Evolutionary conservation across 306 rosid species (phyloP).

Genomic region (Amphicarpaea edgeworthii): DNA sequence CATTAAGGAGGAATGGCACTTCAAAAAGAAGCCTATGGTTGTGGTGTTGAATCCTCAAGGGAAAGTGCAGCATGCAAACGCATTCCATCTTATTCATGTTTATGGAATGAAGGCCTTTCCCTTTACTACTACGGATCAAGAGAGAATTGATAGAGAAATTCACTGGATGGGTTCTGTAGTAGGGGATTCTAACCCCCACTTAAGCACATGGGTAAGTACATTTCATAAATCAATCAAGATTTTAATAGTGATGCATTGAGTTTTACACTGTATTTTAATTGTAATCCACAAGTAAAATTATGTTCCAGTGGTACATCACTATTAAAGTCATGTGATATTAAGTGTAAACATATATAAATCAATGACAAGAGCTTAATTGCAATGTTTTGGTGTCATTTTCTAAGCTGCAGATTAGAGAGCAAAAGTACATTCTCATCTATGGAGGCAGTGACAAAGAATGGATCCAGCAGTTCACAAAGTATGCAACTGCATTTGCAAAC

Average conservation of each 20-base stretch:
- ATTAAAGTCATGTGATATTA: no score
- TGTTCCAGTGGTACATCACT: no score
- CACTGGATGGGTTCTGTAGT: constrained; percentile 45
- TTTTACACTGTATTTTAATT: no score
- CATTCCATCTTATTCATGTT: constrained; percentile 57
- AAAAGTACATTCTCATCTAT: constrained; percentile 63
- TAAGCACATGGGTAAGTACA: constrained; percentile 50
- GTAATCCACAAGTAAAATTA: no score
- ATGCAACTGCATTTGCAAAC: constrained; percentile 46
- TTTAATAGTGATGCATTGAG: no score
- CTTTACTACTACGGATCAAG: background rate
- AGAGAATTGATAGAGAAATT: background rate
- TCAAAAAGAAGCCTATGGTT: constrained; percentile 33
- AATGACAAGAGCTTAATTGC: no score
- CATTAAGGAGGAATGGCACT: no score
- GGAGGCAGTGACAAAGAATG: constrained; percentile 69
- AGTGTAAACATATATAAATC: no score
- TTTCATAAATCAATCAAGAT: background rate
- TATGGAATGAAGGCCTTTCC: constrained; percentile 65
- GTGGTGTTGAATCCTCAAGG: constrained; percentile 63
- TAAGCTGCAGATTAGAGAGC: constrained; percentile 65
- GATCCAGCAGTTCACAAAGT: constrained; percentile 65
- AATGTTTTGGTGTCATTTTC: no score
- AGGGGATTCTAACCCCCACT: background rate
- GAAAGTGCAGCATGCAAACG: constrained; percentile 54